phyloP scores from a whole-genome alignment of 345 rosid species.

The Arabis alpina region DNA sequence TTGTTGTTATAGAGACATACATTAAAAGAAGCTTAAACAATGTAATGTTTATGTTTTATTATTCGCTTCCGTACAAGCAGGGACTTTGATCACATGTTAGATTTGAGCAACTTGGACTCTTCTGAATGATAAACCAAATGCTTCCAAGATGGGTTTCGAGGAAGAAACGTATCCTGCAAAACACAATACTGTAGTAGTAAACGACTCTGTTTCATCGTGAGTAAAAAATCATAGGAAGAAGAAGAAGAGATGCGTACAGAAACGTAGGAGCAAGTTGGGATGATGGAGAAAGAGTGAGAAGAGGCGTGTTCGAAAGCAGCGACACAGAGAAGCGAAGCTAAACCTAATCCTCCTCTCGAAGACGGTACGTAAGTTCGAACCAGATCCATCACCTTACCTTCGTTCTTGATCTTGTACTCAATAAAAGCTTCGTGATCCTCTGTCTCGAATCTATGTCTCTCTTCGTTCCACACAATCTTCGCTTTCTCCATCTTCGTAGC shows the following conservation, averaged over 20 bases:
- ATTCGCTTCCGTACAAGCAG: background rate
- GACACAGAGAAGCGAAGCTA: constrained; percentile 74
- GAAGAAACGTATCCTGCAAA: constrained; percentile 80
- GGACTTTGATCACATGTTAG: constrained; percentile 44
- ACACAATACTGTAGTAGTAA: too few species aligned
- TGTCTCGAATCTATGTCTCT: constrained; percentile 64
- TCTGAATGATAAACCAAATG: constrained; percentile 50
- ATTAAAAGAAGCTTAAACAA: background rate
- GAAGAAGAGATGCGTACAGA: constrained; percentile 44
- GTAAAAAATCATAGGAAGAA: background rate
- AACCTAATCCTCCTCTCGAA: constrained; percentile 71
- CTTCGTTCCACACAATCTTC: constrained; percentile 70
- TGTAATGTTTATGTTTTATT: constrained; percentile 9
- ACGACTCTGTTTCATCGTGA: background rate
- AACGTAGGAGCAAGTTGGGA: constrained; percentile 81
- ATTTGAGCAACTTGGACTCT: constrained; percentile 42
- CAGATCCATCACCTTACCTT: constrained; percentile 65
- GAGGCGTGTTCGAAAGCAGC: constrained; percentile 76
- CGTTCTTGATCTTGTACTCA: constrained; percentile 54
- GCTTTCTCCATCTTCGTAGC: too few species aligned
- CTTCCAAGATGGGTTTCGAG: constrained; percentile 62
- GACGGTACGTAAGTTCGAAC: constrained; percentile 72
- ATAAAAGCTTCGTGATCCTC: constrained; percentile 76
- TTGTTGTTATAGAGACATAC: constrained; percentile 28
- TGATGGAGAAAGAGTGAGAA: constrained; percentile 56